Percentiles rank a stretch among this genome's conserved stretches.
Evolutionary conservation across 768 basidiomycete species (phyloP).

Genomic region (Bullera alba): DNA sequence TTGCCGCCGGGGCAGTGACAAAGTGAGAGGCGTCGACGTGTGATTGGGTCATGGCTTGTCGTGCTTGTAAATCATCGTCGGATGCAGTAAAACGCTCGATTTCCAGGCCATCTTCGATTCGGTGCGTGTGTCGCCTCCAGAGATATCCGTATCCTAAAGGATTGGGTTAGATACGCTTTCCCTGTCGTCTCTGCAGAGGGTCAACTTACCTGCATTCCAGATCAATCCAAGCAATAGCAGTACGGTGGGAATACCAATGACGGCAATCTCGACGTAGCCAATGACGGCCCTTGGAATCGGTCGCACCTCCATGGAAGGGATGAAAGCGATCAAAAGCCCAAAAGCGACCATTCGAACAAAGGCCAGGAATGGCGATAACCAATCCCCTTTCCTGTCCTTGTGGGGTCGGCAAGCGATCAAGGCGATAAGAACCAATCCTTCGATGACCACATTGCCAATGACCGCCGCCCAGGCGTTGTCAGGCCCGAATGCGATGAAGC

Average conservation of each 20-base stretch:
- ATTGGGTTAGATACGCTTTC: background rate
- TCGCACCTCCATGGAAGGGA: conserved; percentile 57
- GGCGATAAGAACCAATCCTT: conserved; percentile 56
- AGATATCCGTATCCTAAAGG: conserved; percentile 36
- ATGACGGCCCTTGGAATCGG: conserved; percentile 77
- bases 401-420: conserved; percentile 58
- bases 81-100: conserved; percentile 30
- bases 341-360: conserved; percentile 64
- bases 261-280: conserved; percentile 64
- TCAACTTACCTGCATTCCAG: conserved; percentile 50
- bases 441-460: conserved; percentile 60
- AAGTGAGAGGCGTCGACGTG: conserved; percentile 13
- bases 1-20: background rate
- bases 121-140: conserved; percentile 38
- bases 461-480: conserved; percentile 62
- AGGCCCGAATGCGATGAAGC: conserved; percentile 58
- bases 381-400: conserved; percentile 62
- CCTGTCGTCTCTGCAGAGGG: background rate
- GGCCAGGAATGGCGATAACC: conserved; percentile 62
- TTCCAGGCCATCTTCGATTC: conserved; percentile 44
- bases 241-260: conserved; percentile 65
- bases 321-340: conserved; percentile 68
- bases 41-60: conserved; percentile 27
- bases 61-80: conserved; percentile 27
- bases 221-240: conserved; percentile 63